Base-by-base conservation (phyloP, 345 rosid genomes). In the Heritiera littoralis region DNA sequence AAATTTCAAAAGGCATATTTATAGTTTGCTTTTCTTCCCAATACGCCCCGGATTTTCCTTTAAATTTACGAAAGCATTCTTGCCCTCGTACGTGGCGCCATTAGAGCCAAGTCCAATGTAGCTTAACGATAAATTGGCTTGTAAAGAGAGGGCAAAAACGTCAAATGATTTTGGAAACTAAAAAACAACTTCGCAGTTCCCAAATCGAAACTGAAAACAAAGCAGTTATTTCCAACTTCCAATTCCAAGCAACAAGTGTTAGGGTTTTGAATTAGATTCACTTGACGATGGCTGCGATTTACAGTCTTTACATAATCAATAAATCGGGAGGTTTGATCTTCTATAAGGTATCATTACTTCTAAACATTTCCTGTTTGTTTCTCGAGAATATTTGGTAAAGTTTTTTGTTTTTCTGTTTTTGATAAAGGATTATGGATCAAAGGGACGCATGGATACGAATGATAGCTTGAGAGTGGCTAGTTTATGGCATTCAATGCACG, bases 401-500 rank as follows among this genome's bases (percentile, higher is more conserved):
- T 41, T 41, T 61, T 81, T 14, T 9, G 14, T 52, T 52, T 9
- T 10, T 35, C 49, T 55, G 5, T 8, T 41, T 41, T 58, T 78
- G n/a, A n/a, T 45, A 3, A 20, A 95, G 99, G 98, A 95, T 80
- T 93, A 93, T 85, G 99, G 99, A 79, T 90, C 97, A 32, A 83
- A 92, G 65, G 97, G 99, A 76, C 86, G 97, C 60, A 96, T 96
- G 99, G 98, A 96, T 81, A 94, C 99, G 14, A 96, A 96, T 85
- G 98, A 96, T 81, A 94, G 97, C 87, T 85, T 96, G 86, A 81
- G 99, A 80, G 97, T 96, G 86, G 99, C 99, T n/a, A 92, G 98
- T 88, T 86, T 96, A 77, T 94, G 97, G 99, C 98, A 96, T 81
- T 96, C 98, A 10, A 96, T 96, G 99, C 98, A 96, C 83, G 99